phyloP scores from a whole-genome alignment of 1,139 yeast genomes.

The Zygosaccharomyces sapae region DNA sequence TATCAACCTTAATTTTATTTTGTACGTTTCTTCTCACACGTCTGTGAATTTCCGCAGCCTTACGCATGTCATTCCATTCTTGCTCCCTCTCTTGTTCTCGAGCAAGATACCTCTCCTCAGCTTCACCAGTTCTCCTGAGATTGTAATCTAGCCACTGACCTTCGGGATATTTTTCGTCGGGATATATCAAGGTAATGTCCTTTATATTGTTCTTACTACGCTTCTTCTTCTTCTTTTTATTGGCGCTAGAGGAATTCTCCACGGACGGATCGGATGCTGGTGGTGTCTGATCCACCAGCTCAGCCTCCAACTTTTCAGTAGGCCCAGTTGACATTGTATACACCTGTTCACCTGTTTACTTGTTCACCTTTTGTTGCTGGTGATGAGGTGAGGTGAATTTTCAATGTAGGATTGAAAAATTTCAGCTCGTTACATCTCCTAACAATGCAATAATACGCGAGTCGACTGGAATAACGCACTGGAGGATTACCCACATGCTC shows the following conservation, averaged over 20 bases:
- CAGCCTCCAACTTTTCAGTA: slow-evolving; percentile 9
- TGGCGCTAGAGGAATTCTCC: slow-evolving; percentile 24
- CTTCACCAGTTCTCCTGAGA: slow-evolving; percentile 73
- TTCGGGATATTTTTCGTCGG: slow-evolving; percentile 75
- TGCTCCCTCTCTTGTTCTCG: slow-evolving; percentile 51
- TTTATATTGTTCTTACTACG: slow-evolving; percentile 49
- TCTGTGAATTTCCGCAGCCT: slow-evolving; percentile 94
- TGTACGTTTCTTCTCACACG: slow-evolving; percentile 81
- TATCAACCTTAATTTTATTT: slow-evolving; percentile 77
- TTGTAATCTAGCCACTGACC: slow-evolving; percentile 85
- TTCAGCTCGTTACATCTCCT: background rate
- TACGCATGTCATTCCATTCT: slow-evolving; percentile 83
- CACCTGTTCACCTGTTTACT: background rate
- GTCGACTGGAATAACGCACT: background rate
- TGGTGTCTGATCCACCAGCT: slow-evolving; percentile 12
- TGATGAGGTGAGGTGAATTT: slow-evolving; percentile 1
- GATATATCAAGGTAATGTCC: slow-evolving; percentile 63
- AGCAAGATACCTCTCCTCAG: slow-evolving; percentile 77
- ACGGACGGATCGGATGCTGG: slow-evolving; percentile 23
- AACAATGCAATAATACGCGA: background rate
- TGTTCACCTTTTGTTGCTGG: background rate
- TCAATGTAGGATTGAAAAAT: slow-evolving; percentile 1
- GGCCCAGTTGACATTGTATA: slow-evolving; percentile 4
- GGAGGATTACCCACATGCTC: background rate
- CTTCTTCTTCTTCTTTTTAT: slow-evolving; percentile 48